Conservation (phyloP, 345 rosid genomes). For the Kandelia obovata region DNA sequence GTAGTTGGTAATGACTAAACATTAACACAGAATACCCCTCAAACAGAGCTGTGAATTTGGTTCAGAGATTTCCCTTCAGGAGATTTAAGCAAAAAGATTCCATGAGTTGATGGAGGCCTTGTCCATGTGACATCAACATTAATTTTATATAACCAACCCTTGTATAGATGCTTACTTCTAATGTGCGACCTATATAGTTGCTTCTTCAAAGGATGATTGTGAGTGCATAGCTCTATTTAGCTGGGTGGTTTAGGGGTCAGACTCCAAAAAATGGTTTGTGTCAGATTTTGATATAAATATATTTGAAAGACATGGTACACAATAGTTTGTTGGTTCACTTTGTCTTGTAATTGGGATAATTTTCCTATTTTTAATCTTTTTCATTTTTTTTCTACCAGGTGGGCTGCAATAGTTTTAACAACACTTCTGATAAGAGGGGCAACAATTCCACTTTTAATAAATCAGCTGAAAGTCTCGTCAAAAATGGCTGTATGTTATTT, state of each 20-base stretch:
- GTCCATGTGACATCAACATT: too few relatives aligned
- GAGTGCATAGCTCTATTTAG: neutral
- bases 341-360: neutral
- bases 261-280: neutral
- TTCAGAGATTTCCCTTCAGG: too few relatives aligned
- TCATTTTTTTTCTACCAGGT: slow-evolving; percentile 41
- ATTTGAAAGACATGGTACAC: neutral
- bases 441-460: slow-evolving; percentile 65
- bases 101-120: too few relatives aligned
- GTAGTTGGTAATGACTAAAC: too few relatives aligned
- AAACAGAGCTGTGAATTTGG: too few relatives aligned
- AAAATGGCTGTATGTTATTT: slow-evolving; percentile 58
- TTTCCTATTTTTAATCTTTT: neutral
- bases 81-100: too few relatives aligned
- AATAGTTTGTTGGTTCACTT: neutral
- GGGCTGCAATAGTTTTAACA: slow-evolving; percentile 73
- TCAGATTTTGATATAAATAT: neutral
- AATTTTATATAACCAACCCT: too few relatives aligned
- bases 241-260: neutral
- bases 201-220: neutral
- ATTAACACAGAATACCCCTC: too few relatives aligned
- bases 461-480: slow-evolving; percentile 67
- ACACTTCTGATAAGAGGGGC: slow-evolving; percentile 66
- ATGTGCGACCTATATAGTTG: neutral
- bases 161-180: too few relatives aligned